Percentiles rank a stretch among this genome's conserved stretches.
Evolutionary conservation across 305 asterid genomes (phyloP).

Genomic region (Fraxinus velutina): DNA sequence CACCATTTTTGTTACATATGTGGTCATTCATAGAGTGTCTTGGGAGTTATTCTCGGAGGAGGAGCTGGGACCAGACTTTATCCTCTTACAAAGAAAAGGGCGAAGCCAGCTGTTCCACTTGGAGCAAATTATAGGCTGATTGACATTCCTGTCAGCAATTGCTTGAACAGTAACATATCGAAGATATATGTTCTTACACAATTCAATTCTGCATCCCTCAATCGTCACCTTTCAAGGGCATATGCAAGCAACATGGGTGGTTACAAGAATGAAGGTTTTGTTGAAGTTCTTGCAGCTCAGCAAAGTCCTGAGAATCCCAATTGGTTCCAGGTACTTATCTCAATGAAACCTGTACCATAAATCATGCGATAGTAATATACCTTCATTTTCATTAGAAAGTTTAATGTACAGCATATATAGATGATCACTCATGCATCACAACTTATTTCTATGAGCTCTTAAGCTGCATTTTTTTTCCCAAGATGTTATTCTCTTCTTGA

Average conservation of each 20-base stretch:
- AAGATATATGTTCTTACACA: constrained; percentile 94
- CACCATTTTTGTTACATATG: constrained; percentile 13
- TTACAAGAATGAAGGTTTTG: constrained; percentile 81
- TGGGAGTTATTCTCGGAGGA: constrained; percentile 93
- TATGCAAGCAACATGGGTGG: constrained; percentile 90
- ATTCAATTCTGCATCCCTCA: constrained; percentile 92
- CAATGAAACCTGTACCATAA: not conserved
- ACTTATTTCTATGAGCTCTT: constrained; percentile 8
- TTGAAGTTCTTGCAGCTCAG: constrained; percentile 97
- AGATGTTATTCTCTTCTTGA: constrained; percentile 5
- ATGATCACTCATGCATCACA: not conserved
- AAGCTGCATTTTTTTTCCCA: constrained; percentile 12
- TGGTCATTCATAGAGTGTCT: constrained; percentile 65
- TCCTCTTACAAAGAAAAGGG: constrained; percentile 89
- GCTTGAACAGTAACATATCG: constrained; percentile 83
- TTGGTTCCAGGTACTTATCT: constrained; percentile 73
- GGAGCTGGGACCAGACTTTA: constrained; percentile 96
- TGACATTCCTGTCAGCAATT: constrained; percentile 94
- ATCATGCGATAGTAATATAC: not conserved
- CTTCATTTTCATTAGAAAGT: not conserved
- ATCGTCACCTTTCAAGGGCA: constrained; percentile 92
- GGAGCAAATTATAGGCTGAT: constrained; percentile 90
- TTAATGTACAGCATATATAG: not conserved
- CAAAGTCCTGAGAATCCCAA: constrained; percentile 93
- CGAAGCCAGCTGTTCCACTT: constrained; percentile 93